Base-by-base conservation (phyloP, 352 stramenopile genomes). In the Phytophthora pseudosyringae region DNA sequence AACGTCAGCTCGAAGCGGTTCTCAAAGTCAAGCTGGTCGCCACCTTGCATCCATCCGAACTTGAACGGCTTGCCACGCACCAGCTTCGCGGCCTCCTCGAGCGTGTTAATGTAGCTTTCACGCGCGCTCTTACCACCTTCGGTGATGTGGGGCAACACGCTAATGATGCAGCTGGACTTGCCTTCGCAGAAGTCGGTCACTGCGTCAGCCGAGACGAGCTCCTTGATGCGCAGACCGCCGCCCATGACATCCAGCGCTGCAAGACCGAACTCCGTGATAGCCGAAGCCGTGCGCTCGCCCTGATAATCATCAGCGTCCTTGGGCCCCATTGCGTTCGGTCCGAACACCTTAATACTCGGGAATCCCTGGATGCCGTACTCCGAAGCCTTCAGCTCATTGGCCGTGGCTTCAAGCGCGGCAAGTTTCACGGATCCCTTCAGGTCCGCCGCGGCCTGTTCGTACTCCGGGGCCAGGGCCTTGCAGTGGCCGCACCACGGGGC, bases 321-420 rank as follows among this genome's bases (percentile, higher is more conserved):
- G 4, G 83, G 57, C 12, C 80, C 84, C 44, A 76, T 76, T 2
- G 86, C 85, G 12, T 71, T 73, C 0, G 88, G 88, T 21, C 88
- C 84, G 61, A 98, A 98, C 15, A 98, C 93, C 78, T 98, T 98
- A 59, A 99, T 95, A 3, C 94, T 98, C 21, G 96, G 96, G 84
- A 98, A 98, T 6, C 95, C 95, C 16, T 85, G 67, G 53, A 99
- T 94, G 35, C 88, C 82, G 55, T 98, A 95, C 69, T 95, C 88
- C 6, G 77, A 68, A 6, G 82, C 61, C 59, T 97, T 96, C 21
- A 88, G 54, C 69, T 99, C 90, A 65, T 98, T 97, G 35, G 89
- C 92, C 0, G 89, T 98, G 1, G 90, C 84, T 64, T 99, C 96
- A 16, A 99, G 76, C 41, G 97, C 95, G 54, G 78, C 95, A 28